A percentile compares a stretch with the other conserved stretches of the same genome.
Conservation (phyloP, 2,329 filamentous ascomycete species). For the Aspergillus felis region DNA sequence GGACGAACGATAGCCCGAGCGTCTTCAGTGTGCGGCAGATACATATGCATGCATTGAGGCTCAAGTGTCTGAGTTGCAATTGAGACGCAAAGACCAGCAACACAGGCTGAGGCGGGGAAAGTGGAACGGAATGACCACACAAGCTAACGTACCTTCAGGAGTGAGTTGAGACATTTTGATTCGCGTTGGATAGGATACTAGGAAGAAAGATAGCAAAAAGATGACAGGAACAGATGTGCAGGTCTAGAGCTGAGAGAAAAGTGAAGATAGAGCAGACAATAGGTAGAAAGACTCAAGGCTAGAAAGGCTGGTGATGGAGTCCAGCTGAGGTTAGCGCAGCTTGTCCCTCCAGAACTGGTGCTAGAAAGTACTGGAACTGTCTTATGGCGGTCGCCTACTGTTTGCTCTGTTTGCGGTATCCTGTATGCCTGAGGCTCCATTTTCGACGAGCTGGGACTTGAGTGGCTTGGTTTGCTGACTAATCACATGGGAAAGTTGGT, state of each 20-base stretch:
- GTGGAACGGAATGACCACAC: conserved; percentile 15
- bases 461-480: conserved; percentile 6
- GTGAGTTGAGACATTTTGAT: conserved; percentile 32
- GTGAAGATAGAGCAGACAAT: not conserved
- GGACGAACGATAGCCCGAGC: conserved; percentile 2
- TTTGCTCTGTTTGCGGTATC: conserved; percentile 33
- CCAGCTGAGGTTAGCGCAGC: conserved; percentile 14
- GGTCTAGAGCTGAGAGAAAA: not conserved
- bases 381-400: conserved; percentile 7
- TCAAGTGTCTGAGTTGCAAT: conserved; percentile 2
- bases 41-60: not conserved
- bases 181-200: conserved; percentile 6
- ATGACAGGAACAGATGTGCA: not conserved
- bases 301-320: conserved; percentile 10
- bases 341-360: conserved; percentile 12
- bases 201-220: conserved; percentile 5
- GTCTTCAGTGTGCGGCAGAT: not conserved
- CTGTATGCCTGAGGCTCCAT: conserved; percentile 17
- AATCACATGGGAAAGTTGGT: conserved; percentile 1
- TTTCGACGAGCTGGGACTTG: conserved; percentile 12
- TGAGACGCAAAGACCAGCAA: conserved; percentile 6
- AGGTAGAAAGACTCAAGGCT: conserved; percentile 3
- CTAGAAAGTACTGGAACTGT: conserved; percentile 43
- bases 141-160: conserved; percentile 44
- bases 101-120: conserved; percentile 27